Conservation (phyloP, 306 rosid species). For the Herpetospermum pedunculosum region DNA sequence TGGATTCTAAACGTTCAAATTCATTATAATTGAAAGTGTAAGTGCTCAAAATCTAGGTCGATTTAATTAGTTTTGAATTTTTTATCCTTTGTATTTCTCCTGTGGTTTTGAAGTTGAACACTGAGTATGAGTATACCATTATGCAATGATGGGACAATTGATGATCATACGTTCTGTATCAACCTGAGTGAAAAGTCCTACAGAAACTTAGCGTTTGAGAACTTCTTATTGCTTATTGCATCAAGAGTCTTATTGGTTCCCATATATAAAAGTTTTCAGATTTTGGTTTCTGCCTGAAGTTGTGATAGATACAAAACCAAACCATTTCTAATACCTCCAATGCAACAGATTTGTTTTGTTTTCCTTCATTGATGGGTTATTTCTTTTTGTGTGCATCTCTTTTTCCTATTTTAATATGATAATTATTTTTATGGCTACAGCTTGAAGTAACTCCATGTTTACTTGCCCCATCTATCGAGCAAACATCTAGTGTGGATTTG, state of each 20-base stretch:
- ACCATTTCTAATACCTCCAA: not conserved
- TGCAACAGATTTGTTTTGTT: not conserved
- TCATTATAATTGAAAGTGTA: not conserved
- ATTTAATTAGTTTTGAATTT: not conserved
- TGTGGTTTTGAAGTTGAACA: not conserved
- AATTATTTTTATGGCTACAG: constrained; percentile 34
- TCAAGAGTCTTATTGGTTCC: not conserved
- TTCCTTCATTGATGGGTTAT: not conserved
- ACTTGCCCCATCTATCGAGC: constrained; percentile 51
- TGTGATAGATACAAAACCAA: not conserved
- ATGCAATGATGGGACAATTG: not conserved
- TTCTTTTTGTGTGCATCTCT: not conserved
- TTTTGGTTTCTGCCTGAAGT: not conserved
- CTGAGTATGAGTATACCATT: not conserved
- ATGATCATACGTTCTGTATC: not conserved
- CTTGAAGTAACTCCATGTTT: constrained; percentile 88
- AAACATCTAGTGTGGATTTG: constrained; percentile 14
- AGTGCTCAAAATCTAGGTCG: not conserved
- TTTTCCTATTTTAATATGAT: not conserved
- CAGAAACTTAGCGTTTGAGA: too few species aligned
- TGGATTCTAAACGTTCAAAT: constrained; percentile 6
- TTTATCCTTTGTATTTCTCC: not conserved
- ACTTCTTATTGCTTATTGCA: not conserved
- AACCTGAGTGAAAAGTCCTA: not conserved
- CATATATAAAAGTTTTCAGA: not conserved